Evolutionary conservation across 805 yeast species (phyloP), one percentile per base, ranked within the genome.

Genomic region (Pichia rugopelliculosa): DNA sequence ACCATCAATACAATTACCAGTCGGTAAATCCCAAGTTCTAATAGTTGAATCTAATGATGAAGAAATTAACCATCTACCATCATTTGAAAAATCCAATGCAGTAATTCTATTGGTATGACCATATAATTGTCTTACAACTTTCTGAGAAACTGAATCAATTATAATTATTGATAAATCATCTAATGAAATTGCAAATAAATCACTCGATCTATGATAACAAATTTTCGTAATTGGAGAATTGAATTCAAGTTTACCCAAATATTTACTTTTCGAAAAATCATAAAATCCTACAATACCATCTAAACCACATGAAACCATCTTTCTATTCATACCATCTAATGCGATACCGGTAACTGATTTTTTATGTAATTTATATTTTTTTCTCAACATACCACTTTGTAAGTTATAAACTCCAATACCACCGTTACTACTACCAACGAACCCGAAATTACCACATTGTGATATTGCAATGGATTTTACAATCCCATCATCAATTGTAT

Each of bases 1-100:
- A 53, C 96, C 97, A 68, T 93, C 99, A 48, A 93, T 88, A 65
- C 98, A 91, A 1, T 90, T 87, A 42, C 99, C 98, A 1, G 96
- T 85, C 38, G 98, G 98, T 50, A 93, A 75, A 64, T 93, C 98
- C 98, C 98, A 93, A 0, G 96, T 88, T 59, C 99, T 78, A 42
- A 93, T 72, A 0, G 98, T 89, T 2, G 87, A 75, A 62, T 93
- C 99, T 51, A 89, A 71, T 0, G 89, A 76, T 1, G 87, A 81
- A 22, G 93, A 80, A 9, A 93, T 81, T 33, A 93, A 69, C 97
- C 98, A 93, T 63, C 97, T 80, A 33, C 97, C 98, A 63, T 90
- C 91, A 5, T 96, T 95, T 4, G 95, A 82, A 60, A 93, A 91
- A 62, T 87, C 97, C 62, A 91, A 65, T 1, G 87, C 75, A 0